A percentile compares a stretch with the other conserved stretches of the same genome.
Evolutionary conservation across 2,329 filamentous ascomycete species (phyloP).

Genomic region (Trichoderma sp.): DNA sequence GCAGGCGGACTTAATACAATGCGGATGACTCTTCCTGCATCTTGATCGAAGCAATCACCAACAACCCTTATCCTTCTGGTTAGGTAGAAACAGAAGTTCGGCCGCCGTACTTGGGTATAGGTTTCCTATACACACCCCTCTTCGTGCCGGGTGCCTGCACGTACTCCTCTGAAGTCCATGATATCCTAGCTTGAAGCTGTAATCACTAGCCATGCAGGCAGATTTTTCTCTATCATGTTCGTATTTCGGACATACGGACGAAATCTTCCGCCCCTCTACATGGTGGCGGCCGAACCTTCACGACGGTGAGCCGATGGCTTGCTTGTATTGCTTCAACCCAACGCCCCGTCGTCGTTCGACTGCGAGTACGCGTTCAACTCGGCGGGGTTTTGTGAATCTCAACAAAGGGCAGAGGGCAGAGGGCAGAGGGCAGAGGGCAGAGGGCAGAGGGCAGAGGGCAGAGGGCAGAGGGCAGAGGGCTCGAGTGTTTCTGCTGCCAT

Average conservation of each 20-base stretch:
- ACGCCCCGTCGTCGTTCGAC: not conserved
- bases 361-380: not conserved
- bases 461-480: not conserved
- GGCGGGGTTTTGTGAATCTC: not conserved
- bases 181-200: not conserved
- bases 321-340: not conserved
- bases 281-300: not conserved
- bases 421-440: not conserved
- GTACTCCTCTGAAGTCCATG: not conserved
- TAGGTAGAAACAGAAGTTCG: slow-evolving; percentile 1
- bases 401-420: not conserved
- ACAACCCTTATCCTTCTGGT: not conserved
- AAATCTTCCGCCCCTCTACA: not conserved
- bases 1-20: not conserved
- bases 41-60: slow-evolving; percentile 11
- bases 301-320: not conserved
- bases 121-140: not conserved
- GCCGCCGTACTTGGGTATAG: not conserved
- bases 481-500: not conserved
- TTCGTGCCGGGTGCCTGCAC: not conserved
- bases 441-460: not conserved
- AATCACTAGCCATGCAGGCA: not conserved
- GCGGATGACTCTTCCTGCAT: slow-evolving; percentile 15
- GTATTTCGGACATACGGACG: not conserved
- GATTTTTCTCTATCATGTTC: not conserved